Evolutionary conservation across 441 rosid species (phyloP), one percentile per base, ranked within the genome.

Genomic region (Adansonia madagascariensis): DNA sequence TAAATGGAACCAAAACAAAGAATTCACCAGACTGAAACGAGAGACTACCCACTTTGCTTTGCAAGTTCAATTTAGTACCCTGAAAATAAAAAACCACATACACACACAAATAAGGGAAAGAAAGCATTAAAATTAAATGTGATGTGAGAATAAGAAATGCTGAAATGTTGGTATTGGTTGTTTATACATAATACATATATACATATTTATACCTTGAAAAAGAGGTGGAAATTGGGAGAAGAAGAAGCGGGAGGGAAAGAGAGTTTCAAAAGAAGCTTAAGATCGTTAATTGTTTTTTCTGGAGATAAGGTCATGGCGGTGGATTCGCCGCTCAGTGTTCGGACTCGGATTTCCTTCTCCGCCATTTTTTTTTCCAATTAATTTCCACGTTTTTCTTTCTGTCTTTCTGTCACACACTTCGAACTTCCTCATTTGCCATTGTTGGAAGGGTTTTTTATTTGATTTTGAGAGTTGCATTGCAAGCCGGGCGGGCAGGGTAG

Each of bases 211-310:
- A 81, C 99, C 97, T 92, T 90, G 89, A 85, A 91, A 80, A 77
- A 94, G 71, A 95, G 85, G 75, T 92, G 93, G 84, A 92, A 95
- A 80, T 85, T 86, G 67, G 97, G 91, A 57, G 91, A 89, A 53
- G 86, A 77, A 7, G 89, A 84, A 68, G 95, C 91, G 61, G 90
- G 92, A 89, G 86, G 82, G 86, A 92, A 95, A 49, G 74, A 81
- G 76, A 74, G 83, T 61, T 81, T 85, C 85, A 94, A 78, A 75
- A 91, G 80, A 69, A 76, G 84, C 83, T 94, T 91, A 73, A 95
- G 85, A 74, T 91, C 92, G 52, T 78, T 78, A 55, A 95, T 77
- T 72, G 88, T 85, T 65, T 80, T 80, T 73, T 76, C 64, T 1
- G 82, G 73, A 56, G 88, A 67, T 22, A 91, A 53, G 57, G 74